A percentile compares a stretch with the other conserved stretches of the same genome.
Evolutionary conservation across 768 basidiomycete species (phyloP).

Genomic region (Trametes coccinea): DNA sequence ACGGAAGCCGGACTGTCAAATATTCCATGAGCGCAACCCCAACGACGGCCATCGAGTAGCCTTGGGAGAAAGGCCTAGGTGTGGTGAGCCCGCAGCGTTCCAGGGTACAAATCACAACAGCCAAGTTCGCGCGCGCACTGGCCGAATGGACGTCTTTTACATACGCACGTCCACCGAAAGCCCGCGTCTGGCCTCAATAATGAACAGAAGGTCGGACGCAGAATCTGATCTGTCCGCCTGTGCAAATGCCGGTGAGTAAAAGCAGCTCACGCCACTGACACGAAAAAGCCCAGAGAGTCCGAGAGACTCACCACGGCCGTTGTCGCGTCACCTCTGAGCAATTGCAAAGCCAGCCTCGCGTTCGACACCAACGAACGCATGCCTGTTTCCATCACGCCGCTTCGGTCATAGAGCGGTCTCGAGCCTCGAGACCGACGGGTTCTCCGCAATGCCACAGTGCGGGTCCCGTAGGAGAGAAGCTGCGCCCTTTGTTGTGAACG

Average conservation of each 20-base stretch:
- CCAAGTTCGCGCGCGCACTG: not conserved
- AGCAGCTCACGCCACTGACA: not conserved
- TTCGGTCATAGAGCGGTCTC: not conserved
- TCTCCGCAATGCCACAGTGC: not conserved
- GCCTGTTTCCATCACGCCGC: not conserved
- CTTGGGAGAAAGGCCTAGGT: not conserved
- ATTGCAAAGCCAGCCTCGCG: not conserved
- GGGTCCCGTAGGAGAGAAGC: not conserved
- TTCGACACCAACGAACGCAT: not conserved
- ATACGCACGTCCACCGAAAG: not conserved
- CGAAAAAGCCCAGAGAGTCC: not conserved
- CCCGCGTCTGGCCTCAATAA: not conserved
- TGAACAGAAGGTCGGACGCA: constrained; percentile 4
- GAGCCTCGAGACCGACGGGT: not conserved
- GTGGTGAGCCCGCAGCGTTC: not conserved
- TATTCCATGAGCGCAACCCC: not conserved
- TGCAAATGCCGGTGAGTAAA: not conserved
- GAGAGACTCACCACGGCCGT: not conserved
- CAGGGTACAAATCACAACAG: not conserved
- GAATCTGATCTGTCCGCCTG: constrained; percentile 1
- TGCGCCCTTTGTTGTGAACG: not conserved
- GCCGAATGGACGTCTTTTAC: not conserved
- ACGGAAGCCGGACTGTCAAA: not conserved
- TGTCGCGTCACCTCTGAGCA: not conserved
- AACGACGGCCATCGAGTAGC: not conserved